Base-by-base conservation (phyloP, 1,139 yeast species). In the Suhomyces panamericanus region DNA sequence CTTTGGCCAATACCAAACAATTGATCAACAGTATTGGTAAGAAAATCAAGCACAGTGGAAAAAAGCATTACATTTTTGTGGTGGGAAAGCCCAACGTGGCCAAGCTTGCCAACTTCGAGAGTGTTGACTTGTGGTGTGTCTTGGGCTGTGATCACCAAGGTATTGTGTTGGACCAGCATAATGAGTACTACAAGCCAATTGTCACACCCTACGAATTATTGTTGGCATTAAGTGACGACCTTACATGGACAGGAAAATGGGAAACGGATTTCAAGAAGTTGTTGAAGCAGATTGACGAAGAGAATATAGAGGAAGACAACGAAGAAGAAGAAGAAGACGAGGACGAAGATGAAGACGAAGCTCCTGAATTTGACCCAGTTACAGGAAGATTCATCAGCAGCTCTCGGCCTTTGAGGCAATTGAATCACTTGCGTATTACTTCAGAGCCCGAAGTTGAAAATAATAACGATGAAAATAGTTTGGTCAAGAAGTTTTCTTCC, bases 61-160 rank as follows among this genome's bases (percentile, higher is more conserved):
- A 93, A 65, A 95, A 95, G 60, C 93, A 87, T 54, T 93, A 93
- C 60, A 77, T 89, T 57, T 90, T 93, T 68, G 98, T 91, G 6
- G 98, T 93, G 7, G 99, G 99, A 13, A 95, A 95, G 62, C 98
- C 98, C n/a, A 93, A 93, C 59, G 97, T 93, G 5, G 96, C 99
- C 33, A 93, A 93, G 58, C 72, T 93, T 44, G 99, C 99, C 11
- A 93, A 93, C 63, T 93, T 95, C 60, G 98, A 91, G 52, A 83
- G 83, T 16, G 80, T 93, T 14, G 99, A 93, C 56, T 76, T 87
- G 24, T 93, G 99, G 98, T 91, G 95, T 58, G 80, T 93, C 14
- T 67, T 93, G 17, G 99, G 99, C 0, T 95, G 99, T 64, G 91
- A 95, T 13, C 90, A 90, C 55, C 93, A 95, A 46, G 98, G 99